phyloP scores from a whole-genome alignment of 805 yeast species.

The Candida ficus region DNA sequence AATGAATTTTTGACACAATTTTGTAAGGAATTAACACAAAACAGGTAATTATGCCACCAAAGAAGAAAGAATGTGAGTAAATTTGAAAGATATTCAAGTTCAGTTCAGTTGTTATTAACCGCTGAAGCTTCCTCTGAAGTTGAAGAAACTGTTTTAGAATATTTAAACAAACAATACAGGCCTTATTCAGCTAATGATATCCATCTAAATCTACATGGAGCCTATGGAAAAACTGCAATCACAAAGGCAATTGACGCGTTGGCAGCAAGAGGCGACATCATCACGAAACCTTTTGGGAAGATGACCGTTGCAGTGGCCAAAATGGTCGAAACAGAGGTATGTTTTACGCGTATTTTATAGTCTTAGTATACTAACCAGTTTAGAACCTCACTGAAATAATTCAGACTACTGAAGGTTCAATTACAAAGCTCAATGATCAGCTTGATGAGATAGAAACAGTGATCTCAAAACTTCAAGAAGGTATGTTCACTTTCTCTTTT shows the following conservation, averaged over 20 bases:
- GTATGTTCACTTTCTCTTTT: no score
- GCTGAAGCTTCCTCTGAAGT: no score
- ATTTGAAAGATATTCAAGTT: no score
- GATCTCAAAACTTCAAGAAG: background rate
- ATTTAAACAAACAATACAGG: slow-evolving; percentile 38
- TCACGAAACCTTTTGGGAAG: slow-evolving; percentile 40
- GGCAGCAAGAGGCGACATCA: slow-evolving; percentile 28
- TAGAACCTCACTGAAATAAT: background rate
- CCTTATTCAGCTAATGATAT: slow-evolving; percentile 47
- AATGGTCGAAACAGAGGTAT: slow-evolving; percentile 23
- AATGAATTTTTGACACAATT: no score
- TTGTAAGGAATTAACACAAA: no score
- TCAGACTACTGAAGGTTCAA: background rate
- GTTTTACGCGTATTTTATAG: background rate
- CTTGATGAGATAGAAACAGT: background rate
- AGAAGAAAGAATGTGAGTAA: slow-evolving; percentile 1
- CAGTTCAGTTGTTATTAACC: no score
- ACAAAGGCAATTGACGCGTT: slow-evolving; percentile 33
- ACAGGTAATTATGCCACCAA: slow-evolving; percentile 5
- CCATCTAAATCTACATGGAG: slow-evolving; percentile 38
- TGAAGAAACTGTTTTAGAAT: slow-evolving; percentile 31
- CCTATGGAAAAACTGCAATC: slow-evolving; percentile 30
- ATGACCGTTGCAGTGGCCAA: slow-evolving; percentile 37
- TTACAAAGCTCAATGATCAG: background rate
- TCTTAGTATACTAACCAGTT: background rate